Evolutionary conservation across 139 green algal genomes (phyloP).

Genomic region (Micromonas commoda): DNA sequence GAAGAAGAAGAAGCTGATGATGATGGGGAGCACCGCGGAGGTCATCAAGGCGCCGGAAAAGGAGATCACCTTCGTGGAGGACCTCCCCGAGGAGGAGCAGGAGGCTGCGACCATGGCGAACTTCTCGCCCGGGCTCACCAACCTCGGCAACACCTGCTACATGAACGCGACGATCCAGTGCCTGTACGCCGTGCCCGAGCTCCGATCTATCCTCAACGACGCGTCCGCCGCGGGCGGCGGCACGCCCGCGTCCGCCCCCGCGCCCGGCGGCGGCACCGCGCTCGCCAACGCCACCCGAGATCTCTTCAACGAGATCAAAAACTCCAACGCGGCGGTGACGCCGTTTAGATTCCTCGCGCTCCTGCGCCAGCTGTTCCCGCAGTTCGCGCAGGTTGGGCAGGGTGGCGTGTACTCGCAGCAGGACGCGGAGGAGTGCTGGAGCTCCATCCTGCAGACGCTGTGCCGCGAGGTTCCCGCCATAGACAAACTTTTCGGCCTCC

Average conservation of each 20-base stretch:
- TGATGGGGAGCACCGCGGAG: slow-evolving; percentile 94
- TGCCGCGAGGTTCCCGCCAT: slow-evolving; percentile 29
- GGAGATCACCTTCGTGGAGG: slow-evolving; percentile 77
- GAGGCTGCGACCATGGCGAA: slow-evolving; percentile 56
- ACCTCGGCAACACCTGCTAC: slow-evolving; percentile 98
- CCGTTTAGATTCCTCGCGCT: slow-evolving; percentile 34
- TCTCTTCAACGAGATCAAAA: slow-evolving; percentile 72
- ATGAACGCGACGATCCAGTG: slow-evolving; percentile 94
- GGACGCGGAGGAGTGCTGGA: slow-evolving; percentile 98
- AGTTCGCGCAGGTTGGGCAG: slow-evolving; percentile 76
- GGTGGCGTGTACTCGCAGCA: slow-evolving; percentile 71
- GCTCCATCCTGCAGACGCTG: slow-evolving; percentile 69
- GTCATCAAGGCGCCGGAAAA: slow-evolving; percentile 56
- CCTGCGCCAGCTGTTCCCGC: slow-evolving; percentile 76
- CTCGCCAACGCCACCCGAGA: slow-evolving; percentile 29
- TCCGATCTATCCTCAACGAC: slow-evolving; percentile 43
- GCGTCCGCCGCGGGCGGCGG: no score
- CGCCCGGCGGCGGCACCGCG: background rate
- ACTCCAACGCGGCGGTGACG: slow-evolving; percentile 36
- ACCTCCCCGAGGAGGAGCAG: slow-evolving; percentile 81
- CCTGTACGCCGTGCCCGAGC: slow-evolving; percentile 68
- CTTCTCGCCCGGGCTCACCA: slow-evolving; percentile 78
- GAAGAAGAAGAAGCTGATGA: slow-evolving; percentile 59
- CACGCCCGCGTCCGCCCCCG: no score
- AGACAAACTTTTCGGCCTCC: slow-evolving; percentile 80